Conservation (phyloP, 164 flowering plant genomes). For the Stephania yunnanensis region DNA sequence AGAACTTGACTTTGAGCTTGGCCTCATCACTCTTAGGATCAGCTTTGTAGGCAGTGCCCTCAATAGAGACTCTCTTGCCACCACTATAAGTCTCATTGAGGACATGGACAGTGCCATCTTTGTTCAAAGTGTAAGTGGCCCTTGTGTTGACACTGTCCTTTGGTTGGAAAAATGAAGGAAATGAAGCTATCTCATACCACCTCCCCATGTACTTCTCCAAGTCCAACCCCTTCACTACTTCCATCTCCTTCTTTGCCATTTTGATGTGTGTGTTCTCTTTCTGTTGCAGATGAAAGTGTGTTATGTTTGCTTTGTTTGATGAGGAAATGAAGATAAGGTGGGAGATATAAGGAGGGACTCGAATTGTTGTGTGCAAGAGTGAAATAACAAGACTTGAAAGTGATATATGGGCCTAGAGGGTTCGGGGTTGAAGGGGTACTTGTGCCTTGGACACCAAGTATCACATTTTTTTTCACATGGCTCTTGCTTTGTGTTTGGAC, state of each 20-base stretch:
- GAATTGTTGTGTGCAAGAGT: not conserved
- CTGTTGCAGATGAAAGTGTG: not conserved
- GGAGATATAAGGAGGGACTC: not conserved
- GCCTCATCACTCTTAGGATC: slow-evolving; percentile 80
- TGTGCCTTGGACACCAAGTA: not conserved
- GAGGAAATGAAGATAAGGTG: not conserved
- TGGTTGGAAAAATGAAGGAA: slow-evolving; percentile 76
- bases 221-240: slow-evolving; percentile 74
- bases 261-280: not conserved
- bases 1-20: slow-evolving; percentile 87
- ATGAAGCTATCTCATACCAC: slow-evolving; percentile 94
- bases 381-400: not conserved
- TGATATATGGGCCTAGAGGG: not conserved
- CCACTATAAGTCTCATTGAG: slow-evolving; percentile 75
- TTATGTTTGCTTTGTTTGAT: not conserved
- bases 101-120: slow-evolving; percentile 73
- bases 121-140: slow-evolving; percentile 74
- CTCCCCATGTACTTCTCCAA: slow-evolving; percentile 76
- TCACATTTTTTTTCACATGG: not conserved
- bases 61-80: slow-evolving; percentile 67
- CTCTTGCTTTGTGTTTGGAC: not conserved
- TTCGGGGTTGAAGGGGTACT: not conserved
- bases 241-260: slow-evolving; percentile 56
- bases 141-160: slow-evolving; percentile 67
- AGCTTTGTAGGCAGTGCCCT: slow-evolving; percentile 86